These are phyloP conservation scores for Magnusiomyces fungicola DNA, from an alignment of 1,139 yeast genomes.

Conservation along the genomic window DNA sequence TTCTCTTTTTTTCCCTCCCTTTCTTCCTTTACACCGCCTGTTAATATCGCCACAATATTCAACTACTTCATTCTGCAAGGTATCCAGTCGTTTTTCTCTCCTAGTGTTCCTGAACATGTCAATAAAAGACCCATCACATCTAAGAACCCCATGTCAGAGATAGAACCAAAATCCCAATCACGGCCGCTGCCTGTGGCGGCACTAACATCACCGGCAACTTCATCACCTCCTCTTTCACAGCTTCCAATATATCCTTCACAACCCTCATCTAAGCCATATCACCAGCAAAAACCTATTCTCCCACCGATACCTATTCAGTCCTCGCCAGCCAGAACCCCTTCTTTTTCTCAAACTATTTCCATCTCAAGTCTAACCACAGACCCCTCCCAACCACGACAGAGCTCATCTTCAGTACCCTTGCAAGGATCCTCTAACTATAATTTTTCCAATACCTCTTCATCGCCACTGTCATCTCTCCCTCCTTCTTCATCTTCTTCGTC, in stretches of 20 bases:
- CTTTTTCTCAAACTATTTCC: neutral
- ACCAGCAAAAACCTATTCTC: neutral
- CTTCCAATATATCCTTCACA: neutral
- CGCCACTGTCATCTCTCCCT: neutral
- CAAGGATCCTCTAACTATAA: neutral
- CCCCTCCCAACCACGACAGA: neutral
- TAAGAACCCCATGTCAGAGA: slow-evolving; percentile 15
- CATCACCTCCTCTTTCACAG: slow-evolving; percentile 1
- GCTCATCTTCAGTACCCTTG: slow-evolving; percentile 1
- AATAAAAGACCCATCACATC: slow-evolving; percentile 3
- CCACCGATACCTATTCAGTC: neutral
- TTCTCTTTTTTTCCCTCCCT: slow-evolving; percentile 3
- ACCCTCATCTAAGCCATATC: neutral
- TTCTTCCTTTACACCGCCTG: no score
- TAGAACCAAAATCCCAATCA: slow-evolving; percentile 13
- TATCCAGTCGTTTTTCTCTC: neutral
- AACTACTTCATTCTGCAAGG: neutral
- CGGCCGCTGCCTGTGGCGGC: slow-evolving; percentile 12
- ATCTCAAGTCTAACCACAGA: neutral
- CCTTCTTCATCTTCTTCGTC: neutral
- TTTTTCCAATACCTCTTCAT: neutral
- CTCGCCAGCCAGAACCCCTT: neutral
- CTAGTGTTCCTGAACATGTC: slow-evolving; percentile 1
- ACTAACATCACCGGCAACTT: slow-evolving; percentile 9
- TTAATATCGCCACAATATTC: neutral